Base-by-base conservation (phyloP, 495 filamentous ascomycete genomes). In the Articulospora tetracladia region DNA sequence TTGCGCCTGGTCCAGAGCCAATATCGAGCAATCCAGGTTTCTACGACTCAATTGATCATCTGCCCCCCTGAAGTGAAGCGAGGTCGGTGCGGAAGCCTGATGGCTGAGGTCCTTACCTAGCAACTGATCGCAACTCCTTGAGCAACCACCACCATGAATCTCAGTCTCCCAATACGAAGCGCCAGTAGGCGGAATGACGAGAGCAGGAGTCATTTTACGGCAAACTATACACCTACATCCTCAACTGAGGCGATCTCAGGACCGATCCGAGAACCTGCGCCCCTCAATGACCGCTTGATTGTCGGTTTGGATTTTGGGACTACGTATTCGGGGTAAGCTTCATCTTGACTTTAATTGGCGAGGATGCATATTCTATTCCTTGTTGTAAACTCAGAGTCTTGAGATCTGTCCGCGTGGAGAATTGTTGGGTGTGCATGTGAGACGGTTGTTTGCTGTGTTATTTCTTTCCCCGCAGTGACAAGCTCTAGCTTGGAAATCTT, bases 271-370 rank as follows among this genome's bases (percentile, higher is more conserved):
- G 79, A 81, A 65, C 68, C 74, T 44, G 60, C 74, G 10, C 66
- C 70, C 0, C 63, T 76, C 49, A 79, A 73, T 62, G 80, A 84
- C 62, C 76, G 82, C 23, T 73, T 88, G 17, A 83, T 88, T 58
- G 82, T 88, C 48, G 85, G 85, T 41, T 76, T 87, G 7, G 85
- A 88, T 69, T 88, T 87, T 70, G 85, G 85, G 8, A 87, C 84
- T n/a, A 88, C 85, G 22, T 87, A 86, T 66, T 86, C 83, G 11
- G 84, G 84, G 84, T 86, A 67, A 76, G 79, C 73, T 10, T 50
- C 46, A 53, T 52, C 25, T 53, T 55, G 27, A 20, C 26, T 39
- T 2, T 54, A 27, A 1, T 27, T 39, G 10, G 34, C 10, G 34
- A 39, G n/a, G n/a, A n/a, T n/a, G n/a, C n/a, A n/a, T n/a, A n/a